A percentile compares a stretch with the other conserved stretches of the same genome.
Conservation (phyloP, 495 filamentous ascomycete species). For the Penicillium ochrochloron region DNA sequence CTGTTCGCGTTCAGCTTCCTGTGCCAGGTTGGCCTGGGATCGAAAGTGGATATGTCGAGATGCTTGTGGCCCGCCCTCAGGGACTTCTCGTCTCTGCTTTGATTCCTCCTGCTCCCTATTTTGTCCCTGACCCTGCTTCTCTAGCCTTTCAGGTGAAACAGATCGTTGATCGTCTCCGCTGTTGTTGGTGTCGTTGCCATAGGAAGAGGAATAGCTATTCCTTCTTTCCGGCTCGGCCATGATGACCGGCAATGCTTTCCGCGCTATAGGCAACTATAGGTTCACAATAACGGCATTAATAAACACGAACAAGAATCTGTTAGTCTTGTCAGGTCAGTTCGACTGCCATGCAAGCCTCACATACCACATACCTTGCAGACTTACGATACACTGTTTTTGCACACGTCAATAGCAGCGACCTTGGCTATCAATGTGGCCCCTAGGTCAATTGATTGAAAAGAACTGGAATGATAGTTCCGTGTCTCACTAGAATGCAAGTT, state of each 20-base stretch:
- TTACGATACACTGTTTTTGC: background rate
- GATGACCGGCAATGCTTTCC: background rate
- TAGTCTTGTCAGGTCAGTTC: background rate
- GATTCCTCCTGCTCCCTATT: background rate
- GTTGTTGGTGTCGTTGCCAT: background rate
- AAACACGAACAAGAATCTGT: no score
- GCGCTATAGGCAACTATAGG: background rate
- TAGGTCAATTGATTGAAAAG: no score
- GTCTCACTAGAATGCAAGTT: background rate
- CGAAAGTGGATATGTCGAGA: conserved; percentile 29
- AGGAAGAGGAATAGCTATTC: background rate
- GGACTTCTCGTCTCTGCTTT: background rate
- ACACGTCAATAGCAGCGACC: background rate
- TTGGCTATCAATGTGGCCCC: background rate
- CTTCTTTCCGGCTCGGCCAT: background rate
- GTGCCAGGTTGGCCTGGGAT: conserved; percentile 10
- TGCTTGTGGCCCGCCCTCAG: background rate
- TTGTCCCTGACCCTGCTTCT: background rate
- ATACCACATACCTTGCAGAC: background rate
- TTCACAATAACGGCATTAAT: background rate
- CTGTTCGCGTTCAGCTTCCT: conserved; percentile 4
- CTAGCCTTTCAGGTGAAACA: background rate
- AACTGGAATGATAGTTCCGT: background rate
- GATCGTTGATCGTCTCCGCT: background rate
- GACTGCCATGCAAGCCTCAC: background rate